These are phyloP conservation scores for Starmerella geochares DNA, from an alignment of 805 yeast genomes.

Conservation along the genomic window DNA sequence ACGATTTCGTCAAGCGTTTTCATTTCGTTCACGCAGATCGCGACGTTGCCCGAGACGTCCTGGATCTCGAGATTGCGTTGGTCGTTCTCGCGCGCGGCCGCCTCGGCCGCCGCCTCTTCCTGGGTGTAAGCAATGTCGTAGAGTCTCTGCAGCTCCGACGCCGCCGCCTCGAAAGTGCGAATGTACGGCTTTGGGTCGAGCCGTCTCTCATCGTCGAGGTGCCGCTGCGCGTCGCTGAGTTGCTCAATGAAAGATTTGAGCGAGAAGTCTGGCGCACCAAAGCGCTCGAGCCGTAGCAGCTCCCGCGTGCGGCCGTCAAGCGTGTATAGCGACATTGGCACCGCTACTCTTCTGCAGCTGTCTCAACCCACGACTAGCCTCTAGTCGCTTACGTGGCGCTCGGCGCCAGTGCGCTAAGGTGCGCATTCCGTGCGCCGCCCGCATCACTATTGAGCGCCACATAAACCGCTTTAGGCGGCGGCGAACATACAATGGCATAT, in stretches of 20 bases:
- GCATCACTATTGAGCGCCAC: too few relatives aligned
- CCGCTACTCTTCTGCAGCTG: neutral
- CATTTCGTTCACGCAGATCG: conserved; percentile 30
- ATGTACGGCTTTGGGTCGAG: conserved; percentile 92
- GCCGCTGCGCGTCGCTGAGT: conserved; percentile 56
- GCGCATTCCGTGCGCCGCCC: too few relatives aligned
- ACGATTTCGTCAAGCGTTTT: conserved; percentile 31
- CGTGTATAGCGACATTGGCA: conserved; percentile 27
- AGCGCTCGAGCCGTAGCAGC: conserved; percentile 29
- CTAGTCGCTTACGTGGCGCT: neutral
- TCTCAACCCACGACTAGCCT: neutral
- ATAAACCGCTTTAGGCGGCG: too few relatives aligned
- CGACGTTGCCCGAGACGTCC: conserved; percentile 42
- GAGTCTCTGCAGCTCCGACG: conserved; percentile 57
- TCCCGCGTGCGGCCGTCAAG: conserved; percentile 30
- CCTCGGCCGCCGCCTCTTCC: conserved; percentile 44
- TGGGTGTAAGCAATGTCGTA: conserved; percentile 45
- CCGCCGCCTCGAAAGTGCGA: conserved; percentile 79
- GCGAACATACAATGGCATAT: too few relatives aligned
- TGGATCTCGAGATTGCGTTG: conserved; percentile 60
- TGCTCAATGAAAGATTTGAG: conserved; percentile 74
- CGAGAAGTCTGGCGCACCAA: conserved; percentile 37
- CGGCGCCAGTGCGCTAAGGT: too few relatives aligned
- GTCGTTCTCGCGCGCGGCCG: conserved; percentile 52
- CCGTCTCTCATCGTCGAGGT: conserved; percentile 27